Conservation (phyloP, 108 stramenopile species). For the Fragilariopsis cylindrus region DNA sequence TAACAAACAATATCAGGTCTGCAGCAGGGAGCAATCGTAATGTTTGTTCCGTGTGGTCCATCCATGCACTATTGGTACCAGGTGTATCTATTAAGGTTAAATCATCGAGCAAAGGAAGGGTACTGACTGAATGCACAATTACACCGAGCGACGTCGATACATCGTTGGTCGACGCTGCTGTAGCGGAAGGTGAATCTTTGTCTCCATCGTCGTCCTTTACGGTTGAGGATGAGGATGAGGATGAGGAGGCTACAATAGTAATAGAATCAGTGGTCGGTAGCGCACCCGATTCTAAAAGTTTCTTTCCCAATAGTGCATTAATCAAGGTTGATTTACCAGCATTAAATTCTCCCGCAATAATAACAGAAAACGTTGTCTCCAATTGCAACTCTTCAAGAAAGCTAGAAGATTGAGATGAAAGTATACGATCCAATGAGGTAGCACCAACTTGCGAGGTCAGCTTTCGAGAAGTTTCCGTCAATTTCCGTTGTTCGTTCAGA, state of each 20-base stretch:
- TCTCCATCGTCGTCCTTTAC: neutral
- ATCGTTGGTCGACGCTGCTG: neutral
- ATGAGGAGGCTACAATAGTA: slow-evolving; percentile 39
- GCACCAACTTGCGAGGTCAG: slow-evolving; percentile 55
- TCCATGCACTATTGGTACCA: slow-evolving; percentile 79
- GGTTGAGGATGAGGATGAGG: neutral
- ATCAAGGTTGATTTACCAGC: slow-evolving; percentile 88
- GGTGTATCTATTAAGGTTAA: slow-evolving; percentile 84
- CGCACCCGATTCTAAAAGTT: slow-evolving; percentile 72
- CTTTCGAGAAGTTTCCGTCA: slow-evolving; percentile 46
- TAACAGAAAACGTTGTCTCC: slow-evolving; percentile 66
- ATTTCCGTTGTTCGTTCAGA: slow-evolving; percentile 48
- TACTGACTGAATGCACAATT: slow-evolving; percentile 33
- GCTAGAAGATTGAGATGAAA: slow-evolving; percentile 32
- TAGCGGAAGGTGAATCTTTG: neutral
- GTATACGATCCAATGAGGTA: slow-evolving; percentile 17
- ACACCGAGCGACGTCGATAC: slow-evolving; percentile 24
- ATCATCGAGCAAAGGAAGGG: slow-evolving; percentile 63
- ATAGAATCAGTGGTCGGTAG: slow-evolving; percentile 82
- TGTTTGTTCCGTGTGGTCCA: slow-evolving; percentile 74
- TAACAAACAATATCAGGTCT: slow-evolving; percentile 83
- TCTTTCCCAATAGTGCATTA: slow-evolving; percentile 76
- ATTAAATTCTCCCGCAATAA: slow-evolving; percentile 86
- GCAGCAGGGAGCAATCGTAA: slow-evolving; percentile 71
- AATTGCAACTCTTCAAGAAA: slow-evolving; percentile 30